These are phyloP conservation scores for Rubroboletus satanas DNA, from an alignment of 768 basidiomycete genomes.

Conservation along the genomic window DNA sequence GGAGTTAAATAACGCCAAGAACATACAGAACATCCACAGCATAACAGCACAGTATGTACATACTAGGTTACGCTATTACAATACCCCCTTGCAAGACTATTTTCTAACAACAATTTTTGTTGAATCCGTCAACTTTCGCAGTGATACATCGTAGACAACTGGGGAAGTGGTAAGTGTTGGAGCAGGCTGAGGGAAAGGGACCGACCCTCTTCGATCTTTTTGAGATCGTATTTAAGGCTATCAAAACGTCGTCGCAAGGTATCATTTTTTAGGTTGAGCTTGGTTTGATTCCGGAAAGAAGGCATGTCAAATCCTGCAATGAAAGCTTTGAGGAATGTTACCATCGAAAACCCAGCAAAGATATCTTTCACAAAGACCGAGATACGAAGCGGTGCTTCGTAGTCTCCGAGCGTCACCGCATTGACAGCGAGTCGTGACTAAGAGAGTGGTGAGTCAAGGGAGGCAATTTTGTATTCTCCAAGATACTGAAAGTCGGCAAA, in stretches of 20 bases:
- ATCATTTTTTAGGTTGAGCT: constrained; percentile 82
- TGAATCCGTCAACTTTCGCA: constrained; percentile 56
- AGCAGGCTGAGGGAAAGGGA: neutral
- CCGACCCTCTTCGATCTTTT: constrained; percentile 84
- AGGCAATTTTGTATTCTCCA: neutral
- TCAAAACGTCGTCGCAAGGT: constrained; percentile 71
- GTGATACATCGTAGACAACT: constrained; percentile 86
- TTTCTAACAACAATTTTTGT: constrained; percentile 1
- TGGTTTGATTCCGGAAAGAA: constrained; percentile 25
- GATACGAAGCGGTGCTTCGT: constrained; percentile 73
- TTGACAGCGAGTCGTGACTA: constrained; percentile 80
- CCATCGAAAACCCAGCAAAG: constrained; percentile 84
- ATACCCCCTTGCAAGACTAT: neutral
- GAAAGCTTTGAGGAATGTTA: constrained; percentile 21
- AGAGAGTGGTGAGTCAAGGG: constrained; percentile 5
- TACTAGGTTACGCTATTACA: neutral
- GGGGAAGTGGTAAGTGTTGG: neutral
- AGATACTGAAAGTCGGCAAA: neutral
- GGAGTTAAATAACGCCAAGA: constrained; percentile 16
- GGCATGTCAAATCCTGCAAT: constrained; percentile 1
- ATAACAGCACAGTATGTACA: neutral
- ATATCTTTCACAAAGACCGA: constrained; percentile 77
- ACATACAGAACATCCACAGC: neutral
- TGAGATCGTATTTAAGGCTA: constrained; percentile 81
- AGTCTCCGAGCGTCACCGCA: constrained; percentile 77